These are phyloP conservation scores for Aphanomyces stellatus DNA, from an alignment of 352 stramenopile genomes.

Conservation along the genomic window DNA sequence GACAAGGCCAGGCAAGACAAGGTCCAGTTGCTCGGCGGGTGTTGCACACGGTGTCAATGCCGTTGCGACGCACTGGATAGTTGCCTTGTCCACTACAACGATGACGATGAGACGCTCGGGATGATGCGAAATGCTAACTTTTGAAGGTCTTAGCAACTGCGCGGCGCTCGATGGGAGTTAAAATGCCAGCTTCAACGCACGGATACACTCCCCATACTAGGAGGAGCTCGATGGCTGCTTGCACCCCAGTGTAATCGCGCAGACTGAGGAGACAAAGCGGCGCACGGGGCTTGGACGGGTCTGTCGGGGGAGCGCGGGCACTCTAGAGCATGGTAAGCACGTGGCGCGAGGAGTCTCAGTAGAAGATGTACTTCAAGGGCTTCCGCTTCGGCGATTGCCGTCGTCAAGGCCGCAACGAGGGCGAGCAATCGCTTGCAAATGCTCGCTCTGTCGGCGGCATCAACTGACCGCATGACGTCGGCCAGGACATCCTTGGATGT, in stretches of 20 bases:
- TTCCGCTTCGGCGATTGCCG: conserved; percentile 9
- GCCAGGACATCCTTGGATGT: neutral
- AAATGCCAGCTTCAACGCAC: conserved; percentile 37
- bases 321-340: neutral
- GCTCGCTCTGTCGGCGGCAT: neutral
- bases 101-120: neutral
- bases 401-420: neutral
- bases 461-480: neutral
- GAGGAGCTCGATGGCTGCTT: conserved; percentile 66
- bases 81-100: conserved; percentile 24
- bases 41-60: conserved; percentile 1
- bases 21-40: conserved; percentile 29
- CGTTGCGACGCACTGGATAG: conserved; percentile 38
- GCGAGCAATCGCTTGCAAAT: conserved; percentile 1
- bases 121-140: conserved; percentile 27
- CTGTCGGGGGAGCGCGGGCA: neutral
- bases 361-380: conserved; percentile 2
- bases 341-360: neutral
- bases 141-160: conserved; percentile 67
- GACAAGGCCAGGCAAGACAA: conserved; percentile 39
- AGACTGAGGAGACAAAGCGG: conserved; percentile 67
- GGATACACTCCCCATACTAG: conserved; percentile 61
- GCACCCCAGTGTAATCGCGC: conserved; percentile 73
- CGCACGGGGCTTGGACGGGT: conserved; percentile 22
- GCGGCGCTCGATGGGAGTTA: conserved; percentile 53